Base-by-base conservation (phyloP, 495 filamentous ascomycete genomes). In the Bathelium albidoporum region DNA sequence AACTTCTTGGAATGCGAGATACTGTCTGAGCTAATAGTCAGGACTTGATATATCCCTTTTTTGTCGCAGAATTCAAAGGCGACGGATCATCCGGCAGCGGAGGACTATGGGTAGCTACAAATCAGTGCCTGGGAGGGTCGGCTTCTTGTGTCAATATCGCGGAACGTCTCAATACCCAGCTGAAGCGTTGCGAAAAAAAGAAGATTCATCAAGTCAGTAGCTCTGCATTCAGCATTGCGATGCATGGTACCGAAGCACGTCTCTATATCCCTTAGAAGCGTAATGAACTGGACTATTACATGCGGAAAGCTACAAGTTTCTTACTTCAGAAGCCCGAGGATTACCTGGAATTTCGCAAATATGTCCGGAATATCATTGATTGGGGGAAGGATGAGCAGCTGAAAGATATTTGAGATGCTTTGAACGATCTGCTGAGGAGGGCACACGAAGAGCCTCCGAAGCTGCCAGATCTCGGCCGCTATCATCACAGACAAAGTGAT, bases 351-450 rank as follows among this genome's bases (percentile, higher is more conserved):
- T 74, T 76, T 61, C 70, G 73, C 64, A 72, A 69, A 61, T 64
- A 71, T 64, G 69, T 75, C 61, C 61, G 43, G 45, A 75, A 75
- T 59, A 75, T 73, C 60, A 62, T 73, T 34, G 72, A 75, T 64
- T 74, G 72, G 72, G 71, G 72, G 10, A 71, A 66, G 59, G 68
- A 66, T 60, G 59, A 61, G 34, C 68, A 71, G 11, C 61, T 76
- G 44, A 64, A 67, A 24, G 64, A 70, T 41, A 73, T 76, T 62
- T 67, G 62, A 61, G 59, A 70, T 1, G 62, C 71, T n/a, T 61
- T 76, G 64, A 69, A 74, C 63, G 63, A 2, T 43, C 67, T 73
- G 4, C 55, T 59, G 7, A 59, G 22, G 55, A 59, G 20, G 29
- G 24, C 9, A 59, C 11, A 24, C 12, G 4, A 24, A 59, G 14